These are phyloP conservation scores for Pythium rishiriense DNA, from an alignment of 352 stramenopile species.

Conservation along the genomic window DNA sequence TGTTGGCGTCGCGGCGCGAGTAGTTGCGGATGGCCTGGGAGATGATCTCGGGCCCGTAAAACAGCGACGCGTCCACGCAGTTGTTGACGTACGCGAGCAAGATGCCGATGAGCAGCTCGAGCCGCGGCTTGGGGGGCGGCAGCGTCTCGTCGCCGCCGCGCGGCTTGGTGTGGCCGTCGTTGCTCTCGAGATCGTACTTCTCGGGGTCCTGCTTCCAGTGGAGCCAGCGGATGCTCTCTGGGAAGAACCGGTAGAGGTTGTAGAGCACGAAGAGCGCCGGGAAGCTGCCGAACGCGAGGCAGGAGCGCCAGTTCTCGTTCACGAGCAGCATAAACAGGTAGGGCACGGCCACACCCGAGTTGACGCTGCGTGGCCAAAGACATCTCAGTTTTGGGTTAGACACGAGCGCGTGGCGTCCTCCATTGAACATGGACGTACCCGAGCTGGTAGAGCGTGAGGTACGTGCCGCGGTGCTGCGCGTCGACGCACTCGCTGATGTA, in stretches of 20 bases:
- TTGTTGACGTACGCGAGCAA: constrained; percentile 87
- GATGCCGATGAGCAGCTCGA: constrained; percentile 78
- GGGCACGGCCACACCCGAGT: constrained; percentile 68
- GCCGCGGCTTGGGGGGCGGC: constrained; percentile 31
- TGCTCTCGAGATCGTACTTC: constrained; percentile 47
- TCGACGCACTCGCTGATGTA: constrained; percentile 87
- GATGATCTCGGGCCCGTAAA: constrained; percentile 85
- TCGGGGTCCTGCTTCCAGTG: constrained; percentile 64
- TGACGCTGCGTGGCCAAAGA: constrained; percentile 47
- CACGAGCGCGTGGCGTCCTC: too few species aligned
- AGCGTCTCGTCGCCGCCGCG: constrained; percentile 5
- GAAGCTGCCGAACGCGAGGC: constrained; percentile 66
- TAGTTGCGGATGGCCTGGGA: constrained; percentile 62
- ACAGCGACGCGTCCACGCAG: constrained; percentile 85
- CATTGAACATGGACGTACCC: constrained; percentile 50
- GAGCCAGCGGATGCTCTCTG: constrained; percentile 79
- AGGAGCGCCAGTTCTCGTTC: constrained; percentile 78
- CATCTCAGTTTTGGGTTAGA: too few species aligned
- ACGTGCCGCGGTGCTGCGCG: constrained; percentile 54
- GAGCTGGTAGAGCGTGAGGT: constrained; percentile 81
- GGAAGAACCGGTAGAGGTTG: constrained; percentile 71
- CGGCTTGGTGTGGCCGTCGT: constrained; percentile 12
- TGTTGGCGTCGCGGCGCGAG: constrained; percentile 65
- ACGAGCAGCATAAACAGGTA: constrained; percentile 83
- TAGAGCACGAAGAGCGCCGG: constrained; percentile 78